A percentile compares a stretch with the other conserved stretches of the same genome.
phyloP scores from a whole-genome alignment of 768 basidiomycete genomes.

The Boletellus ananiceps region DNA sequence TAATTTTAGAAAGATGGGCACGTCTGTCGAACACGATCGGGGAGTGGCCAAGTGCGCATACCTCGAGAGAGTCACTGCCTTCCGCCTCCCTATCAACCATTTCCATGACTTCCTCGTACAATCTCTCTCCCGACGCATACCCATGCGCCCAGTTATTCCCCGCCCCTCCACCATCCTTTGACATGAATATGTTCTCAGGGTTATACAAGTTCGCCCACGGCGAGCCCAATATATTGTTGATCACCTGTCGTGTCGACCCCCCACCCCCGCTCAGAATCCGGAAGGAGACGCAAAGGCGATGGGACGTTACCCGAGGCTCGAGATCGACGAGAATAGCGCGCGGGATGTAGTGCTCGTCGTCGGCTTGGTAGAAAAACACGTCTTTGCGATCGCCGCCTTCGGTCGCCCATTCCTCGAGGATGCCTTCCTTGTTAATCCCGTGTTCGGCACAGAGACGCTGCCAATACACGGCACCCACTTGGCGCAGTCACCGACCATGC shows the following conservation, averaged over 20 bases:
- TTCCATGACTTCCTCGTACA: slow-evolving; percentile 97
- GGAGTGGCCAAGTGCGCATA: slow-evolving; percentile 31
- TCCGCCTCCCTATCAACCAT: slow-evolving; percentile 99
- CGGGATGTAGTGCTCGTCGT: slow-evolving; percentile 98
- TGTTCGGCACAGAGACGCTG: slow-evolving; percentile 97
- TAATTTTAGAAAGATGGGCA: neutral
- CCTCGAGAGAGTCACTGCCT: slow-evolving; percentile 95
- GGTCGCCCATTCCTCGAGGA: slow-evolving; percentile 94
- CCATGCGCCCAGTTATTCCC: slow-evolving; percentile 99
- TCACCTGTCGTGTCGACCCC: slow-evolving; percentile 56
- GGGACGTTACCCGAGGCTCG: slow-evolving; percentile 78
- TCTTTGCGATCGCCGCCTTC: slow-evolving; percentile 97
- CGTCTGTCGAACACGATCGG: neutral
- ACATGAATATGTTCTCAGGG: slow-evolving; percentile 95
- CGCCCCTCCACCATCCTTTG: slow-evolving; percentile 97
- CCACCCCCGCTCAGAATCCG: too few relatives aligned
- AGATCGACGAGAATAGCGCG: slow-evolving; percentile 94
- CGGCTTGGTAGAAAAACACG: slow-evolving; percentile 99
- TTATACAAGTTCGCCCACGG: slow-evolving; percentile 88
- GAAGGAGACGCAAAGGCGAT: too few relatives aligned
- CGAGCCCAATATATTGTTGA: slow-evolving; percentile 88
- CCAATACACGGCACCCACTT: slow-evolving; percentile 98
- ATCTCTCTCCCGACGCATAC: slow-evolving; percentile 80
- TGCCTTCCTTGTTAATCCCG: slow-evolving; percentile 93
- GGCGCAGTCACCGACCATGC: neutral